Conservation (phyloP, 306 rosid genomes). For the Cicer chorassanicum region DNA sequence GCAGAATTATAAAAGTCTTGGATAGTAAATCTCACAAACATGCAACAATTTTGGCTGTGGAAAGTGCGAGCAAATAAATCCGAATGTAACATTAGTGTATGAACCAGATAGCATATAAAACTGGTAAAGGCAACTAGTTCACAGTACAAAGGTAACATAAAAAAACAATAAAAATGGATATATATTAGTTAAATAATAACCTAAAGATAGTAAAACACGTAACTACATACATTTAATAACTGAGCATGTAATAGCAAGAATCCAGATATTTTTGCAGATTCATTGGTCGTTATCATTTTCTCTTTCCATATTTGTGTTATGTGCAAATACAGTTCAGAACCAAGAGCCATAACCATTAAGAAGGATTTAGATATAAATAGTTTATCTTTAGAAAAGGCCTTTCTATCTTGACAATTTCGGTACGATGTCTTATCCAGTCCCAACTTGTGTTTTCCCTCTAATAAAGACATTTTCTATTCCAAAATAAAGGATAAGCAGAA, state of each 20-base stretch:
- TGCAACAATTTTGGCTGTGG: constrained; percentile 21
- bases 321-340: constrained; percentile 12
- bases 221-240: constrained; percentile 23
- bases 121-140: constrained; percentile 2
- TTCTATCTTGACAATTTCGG: constrained; percentile 11
- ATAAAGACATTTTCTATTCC: constrained; percentile 6
- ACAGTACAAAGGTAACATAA: not conserved
- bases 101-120: constrained; percentile 8
- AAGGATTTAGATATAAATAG: not conserved
- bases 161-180: not conserved
- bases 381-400: not conserved
- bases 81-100: not conserved
- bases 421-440: constrained; percentile 11
- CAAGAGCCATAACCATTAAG: constrained; percentile 5
- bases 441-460: constrained; percentile 4
- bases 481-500: constrained; percentile 23
- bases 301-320: not conserved
- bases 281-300: not conserved
- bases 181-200: constrained; percentile 1
- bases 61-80: constrained; percentile 8
- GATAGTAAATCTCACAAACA: constrained; percentile 26
- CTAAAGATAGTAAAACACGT: constrained; percentile 5
- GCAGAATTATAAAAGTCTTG: constrained; percentile 6
- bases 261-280: not conserved
- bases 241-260: constrained; percentile 17